Evolutionary conservation across 305 asterid species (phyloP).

Genomic region (Plantago coronopus): DNA sequence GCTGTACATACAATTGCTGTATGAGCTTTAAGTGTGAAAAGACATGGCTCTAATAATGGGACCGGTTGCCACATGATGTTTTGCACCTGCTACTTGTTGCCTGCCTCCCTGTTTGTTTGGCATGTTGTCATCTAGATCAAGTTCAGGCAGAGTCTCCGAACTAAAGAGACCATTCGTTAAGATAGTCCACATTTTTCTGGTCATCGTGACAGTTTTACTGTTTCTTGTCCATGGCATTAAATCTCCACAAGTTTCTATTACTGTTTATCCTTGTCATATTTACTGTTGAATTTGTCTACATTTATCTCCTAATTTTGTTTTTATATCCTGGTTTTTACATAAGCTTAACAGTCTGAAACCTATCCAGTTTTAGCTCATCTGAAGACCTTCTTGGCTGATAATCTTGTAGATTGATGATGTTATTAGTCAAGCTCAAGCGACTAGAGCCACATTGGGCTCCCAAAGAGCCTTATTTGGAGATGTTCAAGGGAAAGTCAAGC

Average conservation of each 20-base stretch:
- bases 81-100: background rate
- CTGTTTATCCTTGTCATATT: background rate
- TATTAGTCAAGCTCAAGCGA: constrained; percentile 95
- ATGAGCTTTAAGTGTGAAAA: background rate
- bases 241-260: background rate
- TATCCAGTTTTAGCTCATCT: constrained; percentile 6
- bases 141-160: background rate
- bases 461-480: constrained; percentile 83
- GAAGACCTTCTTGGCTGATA: constrained; percentile 3
- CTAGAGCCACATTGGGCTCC: constrained; percentile 74
- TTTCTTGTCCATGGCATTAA: background rate
- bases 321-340: background rate
- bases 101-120: background rate
- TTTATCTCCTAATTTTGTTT: background rate
- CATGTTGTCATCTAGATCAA: background rate
- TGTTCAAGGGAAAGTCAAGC: constrained; percentile 91
- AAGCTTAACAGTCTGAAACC: background rate
- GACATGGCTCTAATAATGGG: background rate
- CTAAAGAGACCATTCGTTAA: background rate
- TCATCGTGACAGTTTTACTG: background rate
- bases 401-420: constrained; percentile 73
- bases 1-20: background rate
- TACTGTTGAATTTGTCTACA: background rate
- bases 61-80: background rate
- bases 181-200: background rate